These are phyloP conservation scores for Vitrella brassicaformis DNA, from an alignment of 73 alveolate genomes.

Conservation along the genomic window DNA sequence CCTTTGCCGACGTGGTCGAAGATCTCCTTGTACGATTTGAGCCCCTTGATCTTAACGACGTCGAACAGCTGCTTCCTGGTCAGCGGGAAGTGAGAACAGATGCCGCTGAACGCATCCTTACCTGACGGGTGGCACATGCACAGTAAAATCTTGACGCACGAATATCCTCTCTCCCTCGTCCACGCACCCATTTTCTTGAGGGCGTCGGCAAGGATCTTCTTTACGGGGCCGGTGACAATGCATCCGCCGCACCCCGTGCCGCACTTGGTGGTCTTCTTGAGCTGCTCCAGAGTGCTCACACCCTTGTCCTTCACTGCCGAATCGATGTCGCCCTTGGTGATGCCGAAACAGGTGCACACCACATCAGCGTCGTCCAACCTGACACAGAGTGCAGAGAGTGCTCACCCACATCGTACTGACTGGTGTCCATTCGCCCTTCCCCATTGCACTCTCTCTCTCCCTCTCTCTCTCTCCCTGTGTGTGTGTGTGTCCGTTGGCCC, in stretches of 20 bases:
- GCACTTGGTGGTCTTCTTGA: not conserved
- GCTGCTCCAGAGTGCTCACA: not conserved
- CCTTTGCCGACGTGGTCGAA: not conserved
- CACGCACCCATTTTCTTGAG: not conserved
- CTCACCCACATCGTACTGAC: too few relatives aligned
- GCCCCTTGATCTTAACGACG: constrained; percentile 10
- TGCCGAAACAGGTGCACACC: constrained; percentile 14
- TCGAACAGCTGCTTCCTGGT: constrained; percentile 14
- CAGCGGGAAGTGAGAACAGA: constrained; percentile 7
- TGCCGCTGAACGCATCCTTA: constrained; percentile 7
- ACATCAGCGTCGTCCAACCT: constrained; percentile 8
- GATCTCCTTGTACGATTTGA: constrained; percentile 4
- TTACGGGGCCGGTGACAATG: not conserved
- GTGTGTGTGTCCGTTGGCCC: not conserved
- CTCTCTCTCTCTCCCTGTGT: not conserved
- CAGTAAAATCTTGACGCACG: too few relatives aligned
- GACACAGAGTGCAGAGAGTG: too few relatives aligned
- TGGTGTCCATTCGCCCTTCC: too few relatives aligned
- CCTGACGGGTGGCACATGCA: too few relatives aligned
- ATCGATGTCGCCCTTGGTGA: constrained; percentile 7
- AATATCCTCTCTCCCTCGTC: not conserved
- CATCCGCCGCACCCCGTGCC: constrained; percentile 6
- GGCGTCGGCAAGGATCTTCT: not conserved
- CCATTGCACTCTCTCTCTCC: too few relatives aligned
- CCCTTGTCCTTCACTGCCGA: constrained; percentile 11